A percentile compares a stretch with the other conserved stretches of the same genome.
These are phyloP conservation scores for Pichia deserticola DNA, from an alignment of 805 yeast genomes.

Conservation along the genomic window DNA sequence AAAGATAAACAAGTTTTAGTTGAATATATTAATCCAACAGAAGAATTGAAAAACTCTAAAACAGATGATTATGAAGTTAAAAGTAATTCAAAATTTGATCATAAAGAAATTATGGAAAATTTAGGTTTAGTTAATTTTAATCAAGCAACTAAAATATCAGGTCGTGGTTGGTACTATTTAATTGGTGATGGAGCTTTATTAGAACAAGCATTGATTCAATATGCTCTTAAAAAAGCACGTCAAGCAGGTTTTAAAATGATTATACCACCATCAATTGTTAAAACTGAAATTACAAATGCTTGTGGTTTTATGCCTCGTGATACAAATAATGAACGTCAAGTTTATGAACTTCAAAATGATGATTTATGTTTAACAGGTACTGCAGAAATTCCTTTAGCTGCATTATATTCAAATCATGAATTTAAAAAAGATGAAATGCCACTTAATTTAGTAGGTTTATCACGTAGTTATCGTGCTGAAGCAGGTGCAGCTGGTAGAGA, in stretches of 20 bases:
- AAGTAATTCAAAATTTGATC: slow-evolving; percentile 36
- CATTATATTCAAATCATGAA: slow-evolving; percentile 48
- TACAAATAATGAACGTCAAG: slow-evolving; percentile 76
- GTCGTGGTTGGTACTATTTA: slow-evolving; percentile 84
- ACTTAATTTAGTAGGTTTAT: slow-evolving; percentile 62
- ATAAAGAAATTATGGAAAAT: slow-evolving; percentile 61
- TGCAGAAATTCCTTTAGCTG: slow-evolving; percentile 93
- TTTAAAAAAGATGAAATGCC: slow-evolving; percentile 37
- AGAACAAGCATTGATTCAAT: slow-evolving; percentile 85
- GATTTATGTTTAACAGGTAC: slow-evolving; percentile 78
- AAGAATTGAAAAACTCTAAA: slow-evolving; percentile 18
- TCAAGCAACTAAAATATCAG: slow-evolving; percentile 68
- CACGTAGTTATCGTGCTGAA: slow-evolving; percentile 87
- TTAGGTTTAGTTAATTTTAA: slow-evolving; percentile 63
- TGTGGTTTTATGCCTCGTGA: slow-evolving; percentile 96
- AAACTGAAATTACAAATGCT: slow-evolving; percentile 67
- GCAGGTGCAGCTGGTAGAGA: slow-evolving; percentile 96
- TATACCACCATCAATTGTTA: slow-evolving; percentile 81
- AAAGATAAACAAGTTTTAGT: slow-evolving; percentile 37
- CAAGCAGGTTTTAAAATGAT: slow-evolving; percentile 60
- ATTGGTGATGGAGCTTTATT: slow-evolving; percentile 77
- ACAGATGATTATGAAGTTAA: slow-evolving; percentile 4
- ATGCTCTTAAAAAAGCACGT: slow-evolving; percentile 62
- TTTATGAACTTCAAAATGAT: slow-evolving; percentile 48
- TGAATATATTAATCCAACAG: slow-evolving; percentile 43